These are phyloP conservation scores for Sanghuangporus baumii DNA, from an alignment of 1,284 basidiomycete genomes.

Conservation along the genomic window DNA sequence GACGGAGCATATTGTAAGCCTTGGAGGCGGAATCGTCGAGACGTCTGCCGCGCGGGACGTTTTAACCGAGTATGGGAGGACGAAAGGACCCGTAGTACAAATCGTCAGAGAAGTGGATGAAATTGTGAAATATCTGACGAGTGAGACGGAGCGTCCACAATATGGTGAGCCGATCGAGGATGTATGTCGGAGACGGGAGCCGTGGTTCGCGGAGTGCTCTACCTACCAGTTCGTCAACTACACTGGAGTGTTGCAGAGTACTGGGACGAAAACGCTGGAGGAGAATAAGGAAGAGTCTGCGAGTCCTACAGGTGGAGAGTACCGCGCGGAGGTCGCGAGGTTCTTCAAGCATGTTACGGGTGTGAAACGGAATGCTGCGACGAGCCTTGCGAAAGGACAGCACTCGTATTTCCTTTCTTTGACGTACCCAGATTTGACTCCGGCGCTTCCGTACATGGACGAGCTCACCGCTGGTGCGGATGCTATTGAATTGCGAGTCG, in stretches of 20 bases:
- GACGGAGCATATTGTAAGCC: slow-evolving; percentile 73
- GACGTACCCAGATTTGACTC: slow-evolving; percentile 84
- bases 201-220: slow-evolving; percentile 86
- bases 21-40: slow-evolving; percentile 97
- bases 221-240: slow-evolving; percentile 85
- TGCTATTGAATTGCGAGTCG: slow-evolving; percentile 90
- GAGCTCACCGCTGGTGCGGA: slow-evolving; percentile 82
- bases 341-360: slow-evolving; percentile 93
- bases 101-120: slow-evolving; percentile 66
- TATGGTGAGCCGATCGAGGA: slow-evolving; percentile 83
- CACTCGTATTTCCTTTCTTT: slow-evolving; percentile 90
- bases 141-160: slow-evolving; percentile 74
- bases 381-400: slow-evolving; percentile 49
- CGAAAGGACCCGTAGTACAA: slow-evolving; percentile 65
- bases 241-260: slow-evolving; percentile 35
- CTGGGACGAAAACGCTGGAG: slow-evolving; percentile 16
- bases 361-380: slow-evolving; percentile 57
- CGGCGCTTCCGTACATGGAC: slow-evolving; percentile 65
- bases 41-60: slow-evolving; percentile 68
- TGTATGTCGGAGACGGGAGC: slow-evolving; percentile 79
- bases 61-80: slow-evolving; percentile 61
- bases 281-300: slow-evolving; percentile 23
- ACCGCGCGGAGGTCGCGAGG: slow-evolving; percentile 49
- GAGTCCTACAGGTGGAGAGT: slow-evolving; percentile 19
- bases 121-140: slow-evolving; percentile 73